phyloP scores from a whole-genome alignment of 768 basidiomycete genomes.

The Leccinum sublutescens region DNA sequence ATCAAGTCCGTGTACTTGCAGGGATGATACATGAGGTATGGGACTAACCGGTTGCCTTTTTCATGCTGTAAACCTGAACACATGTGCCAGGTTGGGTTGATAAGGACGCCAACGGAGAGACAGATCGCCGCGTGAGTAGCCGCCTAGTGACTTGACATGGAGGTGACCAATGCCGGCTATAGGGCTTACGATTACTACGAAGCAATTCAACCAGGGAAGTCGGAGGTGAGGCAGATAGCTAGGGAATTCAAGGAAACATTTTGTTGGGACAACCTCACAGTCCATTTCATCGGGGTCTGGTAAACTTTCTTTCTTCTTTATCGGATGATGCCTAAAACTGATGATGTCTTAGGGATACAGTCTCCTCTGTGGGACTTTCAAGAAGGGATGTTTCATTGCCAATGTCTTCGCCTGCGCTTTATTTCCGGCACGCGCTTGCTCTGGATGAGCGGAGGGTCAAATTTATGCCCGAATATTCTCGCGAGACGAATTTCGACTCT shows the following conservation, averaged over 20 bases:
- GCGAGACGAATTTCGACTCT: slow-evolving; percentile 23
- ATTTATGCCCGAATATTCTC: neutral
- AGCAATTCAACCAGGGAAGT: neutral
- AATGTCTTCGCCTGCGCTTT: slow-evolving; percentile 50
- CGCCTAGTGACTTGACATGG: no score
- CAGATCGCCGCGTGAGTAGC: neutral
- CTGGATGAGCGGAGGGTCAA: neutral
- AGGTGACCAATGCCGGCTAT: neutral
- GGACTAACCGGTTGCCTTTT: neutral
- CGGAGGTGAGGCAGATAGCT: neutral
- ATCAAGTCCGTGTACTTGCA: slow-evolving; percentile 1
- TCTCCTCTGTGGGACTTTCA: slow-evolving; percentile 57
- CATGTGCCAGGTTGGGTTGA: neutral
- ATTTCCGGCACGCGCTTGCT: neutral
- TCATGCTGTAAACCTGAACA: neutral
- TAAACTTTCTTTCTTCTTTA: slow-evolving; percentile 20
- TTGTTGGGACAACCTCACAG: neutral
- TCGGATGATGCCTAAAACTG: neutral
- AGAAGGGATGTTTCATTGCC: slow-evolving; percentile 43
- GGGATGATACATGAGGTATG: slow-evolving; percentile 1
- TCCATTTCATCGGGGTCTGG: slow-evolving; percentile 46
- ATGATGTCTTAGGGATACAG: slow-evolving; percentile 48
- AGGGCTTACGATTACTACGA: neutral
- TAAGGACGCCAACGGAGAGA: neutral
- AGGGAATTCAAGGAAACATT: neutral